Base-by-base conservation (phyloP, 495 filamentous ascomycete species). In the Xylaria grammica region DNA sequence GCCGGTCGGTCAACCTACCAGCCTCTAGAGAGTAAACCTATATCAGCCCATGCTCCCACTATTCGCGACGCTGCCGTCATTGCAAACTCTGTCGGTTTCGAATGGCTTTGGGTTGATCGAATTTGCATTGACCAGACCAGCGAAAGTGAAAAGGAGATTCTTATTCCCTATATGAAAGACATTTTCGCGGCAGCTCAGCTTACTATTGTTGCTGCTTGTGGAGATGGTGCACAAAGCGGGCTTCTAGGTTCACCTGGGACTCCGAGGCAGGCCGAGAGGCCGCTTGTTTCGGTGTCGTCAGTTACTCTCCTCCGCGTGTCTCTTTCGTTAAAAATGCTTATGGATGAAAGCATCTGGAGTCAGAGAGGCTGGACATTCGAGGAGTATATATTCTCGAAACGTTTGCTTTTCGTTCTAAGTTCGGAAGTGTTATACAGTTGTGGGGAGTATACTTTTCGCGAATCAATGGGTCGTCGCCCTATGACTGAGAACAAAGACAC, bases 91-190 rank as follows among this genome's bases (percentile, higher is more conserved):
- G 0, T 59, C 22, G 56, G 56, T 22, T 59, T 30, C 9, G 19
- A 34, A 10, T 59, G 56, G 56, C 17, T 59, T 3, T 59, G 56
- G 56, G 56, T 59, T 17, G 56, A 59, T 19, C 40, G 56, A 48
- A 22, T 59, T 13, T 59, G 56, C 24, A 59, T 59, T 24, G 42
- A 59, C 17, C 56, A 59, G 19, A 22, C 24, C n/a, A 59, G 56
- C 11, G 56, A 59, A 20, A 59, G 26, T 9, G 56, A 59, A 22
- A 59, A 59, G 56, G 42, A n/a, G 29, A 48, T 44, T 10, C 56
- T 59, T 11, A 59, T 59, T n/a, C 56, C 56, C 29, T 48, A 48
- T 8, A 59, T 59, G 19, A 59, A 48, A n/a, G 56, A 59, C 17
- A 59, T 59, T 15, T 59, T 10, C 10, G 56, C 56, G 19, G 29